Evolutionary conservation across 768 basidiomycete genomes (phyloP).

Genomic region (Russula dissimulans): DNA sequence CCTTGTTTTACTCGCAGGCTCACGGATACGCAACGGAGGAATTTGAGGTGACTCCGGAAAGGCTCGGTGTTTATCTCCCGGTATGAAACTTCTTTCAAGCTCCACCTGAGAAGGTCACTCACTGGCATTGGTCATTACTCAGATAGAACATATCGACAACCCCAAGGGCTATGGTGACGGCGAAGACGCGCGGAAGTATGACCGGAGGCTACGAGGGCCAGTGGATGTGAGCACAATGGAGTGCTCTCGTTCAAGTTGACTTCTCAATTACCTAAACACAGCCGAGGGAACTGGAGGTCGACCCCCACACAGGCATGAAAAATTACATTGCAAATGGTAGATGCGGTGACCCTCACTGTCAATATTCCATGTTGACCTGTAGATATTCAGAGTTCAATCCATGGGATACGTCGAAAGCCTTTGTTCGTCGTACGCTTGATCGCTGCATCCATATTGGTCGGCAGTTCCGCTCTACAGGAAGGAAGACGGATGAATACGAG

Average conservation of each 20-base stretch:
- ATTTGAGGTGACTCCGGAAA: slow-evolving; percentile 78
- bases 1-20: slow-evolving; percentile 34
- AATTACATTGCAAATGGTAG: slow-evolving; percentile 34
- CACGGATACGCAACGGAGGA: slow-evolving; percentile 75
- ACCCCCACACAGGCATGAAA: slow-evolving; percentile 85
- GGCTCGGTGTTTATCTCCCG: slow-evolving; percentile 79
- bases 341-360: not conserved
- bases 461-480: slow-evolving; percentile 43
- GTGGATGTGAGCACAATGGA: slow-evolving; percentile 49
- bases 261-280: slow-evolving; percentile 22
- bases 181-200: slow-evolving; percentile 72
- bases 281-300: slow-evolving; percentile 79
- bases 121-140: not conserved
- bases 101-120: not conserved
- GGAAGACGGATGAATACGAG: slow-evolving; percentile 66
- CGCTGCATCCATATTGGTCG: slow-evolving; percentile 75
- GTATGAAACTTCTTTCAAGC: slow-evolving; percentile 30
- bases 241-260: not conserved
- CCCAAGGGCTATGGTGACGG: slow-evolving; percentile 83
- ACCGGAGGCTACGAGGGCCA: slow-evolving; percentile 70
- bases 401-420: slow-evolving; percentile 87
- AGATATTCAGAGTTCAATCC: slow-evolving; percentile 43
- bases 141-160: slow-evolving; percentile 88
- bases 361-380: not conserved
- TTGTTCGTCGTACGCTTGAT: slow-evolving; percentile 64